phyloP scores from a whole-genome alignment of 768 basidiomycete genomes.

The Auricularia cornea region DNA sequence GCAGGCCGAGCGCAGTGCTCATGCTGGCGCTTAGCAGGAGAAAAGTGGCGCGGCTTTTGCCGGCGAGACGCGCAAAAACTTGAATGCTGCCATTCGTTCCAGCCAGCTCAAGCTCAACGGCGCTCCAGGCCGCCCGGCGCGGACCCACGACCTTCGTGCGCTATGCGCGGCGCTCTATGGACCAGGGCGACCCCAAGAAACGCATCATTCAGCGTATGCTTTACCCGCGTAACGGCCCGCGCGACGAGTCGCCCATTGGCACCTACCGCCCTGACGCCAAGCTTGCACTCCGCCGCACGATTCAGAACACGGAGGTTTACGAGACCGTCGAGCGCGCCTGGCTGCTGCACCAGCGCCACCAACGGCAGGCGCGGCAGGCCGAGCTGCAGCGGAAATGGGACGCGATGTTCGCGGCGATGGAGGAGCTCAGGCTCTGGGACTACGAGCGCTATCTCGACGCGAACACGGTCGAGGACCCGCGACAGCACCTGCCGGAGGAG shows the following conservation, averaged over 20 bases:
- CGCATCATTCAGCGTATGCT: conserved; percentile 71
- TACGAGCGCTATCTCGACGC: conserved; percentile 44
- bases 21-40: not conserved
- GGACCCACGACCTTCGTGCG: conserved; percentile 28
- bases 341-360: conserved; percentile 68
- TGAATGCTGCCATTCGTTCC: not conserved
- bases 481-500: conserved; percentile 49
- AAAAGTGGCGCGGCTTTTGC: not conserved
- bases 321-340: conserved; percentile 89
- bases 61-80: not conserved
- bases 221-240: conserved; percentile 71
- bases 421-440: conserved; percentile 39
- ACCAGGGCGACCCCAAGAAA: conserved; percentile 47
- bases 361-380: conserved; percentile 58
- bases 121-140: not conserved
- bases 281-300: conserved; percentile 68
- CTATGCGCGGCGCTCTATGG: conserved; percentile 31
- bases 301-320: conserved; percentile 83
- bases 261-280: conserved; percentile 78
- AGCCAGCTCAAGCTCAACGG: not conserved
- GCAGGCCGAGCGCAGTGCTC: not conserved
- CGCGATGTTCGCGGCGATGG: conserved; percentile 80
- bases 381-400: conserved; percentile 71
- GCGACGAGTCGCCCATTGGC: conserved; percentile 65
- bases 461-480: conserved; percentile 68